These are phyloP conservation scores for Caryopteris hybrid DNA, from an alignment of 305 asterid genomes.

Conservation along the genomic window DNA sequence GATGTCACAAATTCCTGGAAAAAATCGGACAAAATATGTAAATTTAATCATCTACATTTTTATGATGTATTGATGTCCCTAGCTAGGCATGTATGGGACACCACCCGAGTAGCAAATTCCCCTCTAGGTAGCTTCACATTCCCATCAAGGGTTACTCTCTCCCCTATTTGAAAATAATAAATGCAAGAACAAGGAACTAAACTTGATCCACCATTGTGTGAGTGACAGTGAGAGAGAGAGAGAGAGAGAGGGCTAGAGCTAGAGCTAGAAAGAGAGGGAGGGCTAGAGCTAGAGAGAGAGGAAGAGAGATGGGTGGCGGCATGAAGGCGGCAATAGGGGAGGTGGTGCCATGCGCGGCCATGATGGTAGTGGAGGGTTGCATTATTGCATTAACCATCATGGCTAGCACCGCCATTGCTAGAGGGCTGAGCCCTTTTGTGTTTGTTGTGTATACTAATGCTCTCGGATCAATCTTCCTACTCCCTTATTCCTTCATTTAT, in stretches of 20 bases:
- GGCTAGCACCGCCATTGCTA: conserved; percentile 70
- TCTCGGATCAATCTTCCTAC: conserved; percentile 53
- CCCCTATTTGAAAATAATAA: background rate
- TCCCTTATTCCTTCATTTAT: conserved; percentile 38
- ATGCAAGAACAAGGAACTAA: no score
- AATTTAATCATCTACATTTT: no score
- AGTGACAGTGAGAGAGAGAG: no score
- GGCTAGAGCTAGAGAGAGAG: no score
- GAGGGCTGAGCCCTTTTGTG: conserved; percentile 70
- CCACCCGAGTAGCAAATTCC: conserved; percentile 70
- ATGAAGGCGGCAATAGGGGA: conserved; percentile 30
- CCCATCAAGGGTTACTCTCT: conserved; percentile 48
- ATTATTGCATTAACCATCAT: conserved; percentile 54
- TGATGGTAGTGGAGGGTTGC: conserved; percentile 63
- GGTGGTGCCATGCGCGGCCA: conserved; percentile 43
- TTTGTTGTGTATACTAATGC: conserved; percentile 71
- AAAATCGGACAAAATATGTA: no score
- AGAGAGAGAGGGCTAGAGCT: no score
- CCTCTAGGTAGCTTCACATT: conserved; percentile 56
- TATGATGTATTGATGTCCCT: conserved; percentile 26
- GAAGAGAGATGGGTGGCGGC: conserved; percentile 10
- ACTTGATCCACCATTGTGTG: no score
- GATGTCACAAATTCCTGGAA: no score
- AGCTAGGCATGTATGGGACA: conserved; percentile 51
- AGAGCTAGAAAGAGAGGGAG: conserved; percentile 2